phyloP scores from a whole-genome alignment of 768 basidiomycete species.

The Boletus rubropictus region DNA sequence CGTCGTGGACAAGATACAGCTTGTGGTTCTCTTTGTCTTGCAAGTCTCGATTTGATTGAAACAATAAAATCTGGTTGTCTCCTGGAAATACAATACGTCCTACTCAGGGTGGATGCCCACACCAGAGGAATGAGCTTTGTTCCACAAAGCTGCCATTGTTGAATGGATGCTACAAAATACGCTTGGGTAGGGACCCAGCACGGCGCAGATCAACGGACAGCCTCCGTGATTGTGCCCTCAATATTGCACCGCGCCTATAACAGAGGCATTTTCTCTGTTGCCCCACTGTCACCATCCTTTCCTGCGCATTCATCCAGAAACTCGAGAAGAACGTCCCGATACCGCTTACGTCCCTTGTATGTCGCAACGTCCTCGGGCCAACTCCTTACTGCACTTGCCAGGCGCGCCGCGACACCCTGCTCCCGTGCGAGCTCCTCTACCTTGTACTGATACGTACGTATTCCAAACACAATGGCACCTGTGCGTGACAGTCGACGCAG shows the following conservation, averaged over 20 bases:
- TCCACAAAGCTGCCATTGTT: background rate
- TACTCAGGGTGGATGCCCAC: background rate
- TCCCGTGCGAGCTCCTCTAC: conserved; percentile 50
- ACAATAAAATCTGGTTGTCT: conserved; percentile 7
- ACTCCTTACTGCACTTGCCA: conserved; percentile 60
- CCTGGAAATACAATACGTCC: conserved; percentile 7
- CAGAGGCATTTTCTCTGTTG: conserved; percentile 11
- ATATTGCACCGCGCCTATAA: conserved; percentile 3
- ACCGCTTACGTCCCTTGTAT: conserved; percentile 24
- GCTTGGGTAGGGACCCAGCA: background rate
- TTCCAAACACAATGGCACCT: conserved; percentile 67
- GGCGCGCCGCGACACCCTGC: conserved; percentile 53
- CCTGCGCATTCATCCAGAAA: conserved; percentile 25
- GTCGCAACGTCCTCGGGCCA: conserved; percentile 60
- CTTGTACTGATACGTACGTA: conserved; percentile 60
- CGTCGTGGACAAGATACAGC: conserved; percentile 14
- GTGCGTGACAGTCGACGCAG: conserved; percentile 57
- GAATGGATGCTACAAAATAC: background rate
- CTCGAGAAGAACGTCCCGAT: conserved; percentile 19
- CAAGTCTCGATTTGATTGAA: conserved; percentile 9
- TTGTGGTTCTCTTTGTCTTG: conserved; percentile 15
- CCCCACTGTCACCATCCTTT: conserved; percentile 13
- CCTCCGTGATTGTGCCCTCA: background rate
- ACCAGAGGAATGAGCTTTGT: background rate
- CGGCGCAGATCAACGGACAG: background rate